Evolutionary conservation across 2,329 filamentous ascomycete species (phyloP).

Genomic region (Chrysosporium keratinophilum): DNA sequence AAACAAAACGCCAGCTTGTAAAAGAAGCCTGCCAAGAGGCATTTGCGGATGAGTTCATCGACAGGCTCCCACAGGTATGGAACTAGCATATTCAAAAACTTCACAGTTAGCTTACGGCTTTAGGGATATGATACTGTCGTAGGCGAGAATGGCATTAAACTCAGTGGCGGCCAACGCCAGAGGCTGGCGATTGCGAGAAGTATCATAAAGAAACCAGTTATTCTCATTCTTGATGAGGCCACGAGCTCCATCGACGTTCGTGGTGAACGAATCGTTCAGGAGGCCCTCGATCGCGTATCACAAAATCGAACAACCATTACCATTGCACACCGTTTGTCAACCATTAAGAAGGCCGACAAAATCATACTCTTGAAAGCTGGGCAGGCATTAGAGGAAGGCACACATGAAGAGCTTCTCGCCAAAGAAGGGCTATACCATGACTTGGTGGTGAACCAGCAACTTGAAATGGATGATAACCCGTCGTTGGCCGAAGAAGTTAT

Average conservation of each 20-base stretch:
- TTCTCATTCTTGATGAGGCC: constrained; percentile 66
- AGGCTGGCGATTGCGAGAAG: constrained; percentile 65
- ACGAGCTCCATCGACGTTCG: constrained; percentile 55
- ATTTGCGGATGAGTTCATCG: constrained; percentile 60
- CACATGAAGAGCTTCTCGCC: constrained; percentile 59
- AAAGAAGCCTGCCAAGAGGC: constrained; percentile 55
- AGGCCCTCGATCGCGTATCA: constrained; percentile 46
- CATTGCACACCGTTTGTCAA: constrained; percentile 64
- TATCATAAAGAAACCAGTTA: constrained; percentile 54
- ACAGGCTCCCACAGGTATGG: constrained; percentile 43
- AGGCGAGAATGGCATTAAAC: constrained; percentile 64
- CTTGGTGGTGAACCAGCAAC: constrained; percentile 46
- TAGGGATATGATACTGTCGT: constrained; percentile 63
- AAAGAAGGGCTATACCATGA: constrained; percentile 54
- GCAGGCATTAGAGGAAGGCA: constrained; percentile 61
- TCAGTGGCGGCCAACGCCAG: constrained; percentile 80
- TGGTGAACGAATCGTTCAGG: constrained; percentile 46
- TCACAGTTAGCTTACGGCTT: neutral
- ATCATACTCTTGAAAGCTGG: constrained; percentile 69
- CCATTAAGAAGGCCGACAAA: constrained; percentile 63
- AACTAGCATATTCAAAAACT: no score
- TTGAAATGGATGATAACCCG: constrained; percentile 17
- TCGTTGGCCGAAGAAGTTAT: constrained; percentile 8
- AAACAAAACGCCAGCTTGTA: constrained; percentile 41
- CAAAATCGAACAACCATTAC: constrained; percentile 61